A percentile compares a stretch with the other conserved stretches of the same genome.
These are phyloP conservation scores for Candida suzukii DNA, from an alignment of 805 yeast species.

Conservation along the genomic window DNA sequence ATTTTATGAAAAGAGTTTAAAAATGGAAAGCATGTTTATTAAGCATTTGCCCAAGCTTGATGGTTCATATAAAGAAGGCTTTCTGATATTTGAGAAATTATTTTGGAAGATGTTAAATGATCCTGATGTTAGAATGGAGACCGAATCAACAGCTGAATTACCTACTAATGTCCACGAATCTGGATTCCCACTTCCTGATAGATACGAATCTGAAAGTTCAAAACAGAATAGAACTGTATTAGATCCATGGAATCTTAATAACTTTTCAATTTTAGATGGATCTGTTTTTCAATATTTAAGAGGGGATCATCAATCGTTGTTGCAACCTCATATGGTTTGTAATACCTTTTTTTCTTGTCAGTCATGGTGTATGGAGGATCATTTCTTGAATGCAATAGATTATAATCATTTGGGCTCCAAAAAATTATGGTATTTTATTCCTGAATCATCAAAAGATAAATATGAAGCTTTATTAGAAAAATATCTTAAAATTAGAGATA, in stretches of 20 bases:
- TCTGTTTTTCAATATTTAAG: conserved; percentile 42
- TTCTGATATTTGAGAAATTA: conserved; percentile 28
- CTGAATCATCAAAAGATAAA: conserved; percentile 44
- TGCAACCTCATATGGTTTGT: conserved; percentile 38
- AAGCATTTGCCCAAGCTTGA: conserved; percentile 10
- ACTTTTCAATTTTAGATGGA: conserved; percentile 41
- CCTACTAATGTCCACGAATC: conserved; percentile 33
- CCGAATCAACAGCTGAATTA: conserved; percentile 28
- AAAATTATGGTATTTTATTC: conserved; percentile 57
- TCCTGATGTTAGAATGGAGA: conserved; percentile 22
- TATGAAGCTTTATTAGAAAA: conserved; percentile 37
- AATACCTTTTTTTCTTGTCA: conserved; percentile 48
- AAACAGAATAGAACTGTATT: not conserved
- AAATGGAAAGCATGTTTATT: conserved; percentile 27
- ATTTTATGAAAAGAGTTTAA: conserved; percentile 48
- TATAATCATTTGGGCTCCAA: conserved; percentile 50
- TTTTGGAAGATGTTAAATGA: conserved; percentile 35
- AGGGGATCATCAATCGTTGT: conserved; percentile 34
- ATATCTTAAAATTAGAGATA: conserved; percentile 4
- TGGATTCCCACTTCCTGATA: conserved; percentile 21
- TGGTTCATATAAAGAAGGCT: conserved; percentile 1
- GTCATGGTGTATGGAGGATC: conserved; percentile 58
- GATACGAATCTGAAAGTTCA: conserved; percentile 3
- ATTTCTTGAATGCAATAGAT: conserved; percentile 44
- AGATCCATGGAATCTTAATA: conserved; percentile 53